Evolutionary conservation across 495 filamentous ascomycete species (phyloP).

Genomic region (Tuber melanosporum): DNA sequence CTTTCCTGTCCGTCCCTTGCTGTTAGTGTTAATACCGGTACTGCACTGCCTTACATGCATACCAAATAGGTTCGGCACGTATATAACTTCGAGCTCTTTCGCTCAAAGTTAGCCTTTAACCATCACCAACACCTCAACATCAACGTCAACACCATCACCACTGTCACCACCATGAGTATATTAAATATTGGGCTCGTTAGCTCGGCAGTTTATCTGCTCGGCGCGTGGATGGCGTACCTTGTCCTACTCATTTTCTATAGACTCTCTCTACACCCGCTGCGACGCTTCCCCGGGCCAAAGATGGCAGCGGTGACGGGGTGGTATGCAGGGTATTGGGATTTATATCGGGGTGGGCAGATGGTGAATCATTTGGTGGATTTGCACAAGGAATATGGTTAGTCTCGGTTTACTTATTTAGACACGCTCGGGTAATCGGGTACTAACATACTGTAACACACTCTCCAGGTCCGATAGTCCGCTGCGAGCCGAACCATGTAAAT

Average conservation of each 20-base stretch:
- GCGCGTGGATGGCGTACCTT: conserved; percentile 8
- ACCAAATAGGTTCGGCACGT: not conserved
- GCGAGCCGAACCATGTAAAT: conserved; percentile 38
- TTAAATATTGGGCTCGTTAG: not conserved
- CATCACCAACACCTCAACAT: not conserved
- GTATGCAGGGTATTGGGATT: conserved; percentile 38
- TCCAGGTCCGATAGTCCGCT: conserved; percentile 40
- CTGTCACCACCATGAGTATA: not conserved
- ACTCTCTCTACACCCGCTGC: conserved; percentile 35
- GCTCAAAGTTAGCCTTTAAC: too few species aligned
- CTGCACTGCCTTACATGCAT: not conserved
- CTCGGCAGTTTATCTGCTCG: not conserved
- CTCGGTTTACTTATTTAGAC: not conserved
- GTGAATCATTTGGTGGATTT: conserved; percentile 15
- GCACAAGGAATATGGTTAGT: conserved; percentile 40
- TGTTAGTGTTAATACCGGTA: not conserved
- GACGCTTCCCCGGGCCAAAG: conserved; percentile 41
- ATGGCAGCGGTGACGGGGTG: conserved; percentile 36
- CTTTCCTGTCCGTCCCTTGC: not conserved
- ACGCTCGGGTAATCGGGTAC: conserved; percentile 9
- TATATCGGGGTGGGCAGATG: conserved; percentile 15
- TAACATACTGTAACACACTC: not conserved
- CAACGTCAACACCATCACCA: not conserved
- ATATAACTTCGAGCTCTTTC: not conserved
- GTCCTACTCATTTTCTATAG: conserved; percentile 37